Percentiles rank a stretch among this genome's conserved stretches.
phyloP scores from a whole-genome alignment of 768 basidiomycete genomes.

The Coprinopsis marcescibilis region DNA sequence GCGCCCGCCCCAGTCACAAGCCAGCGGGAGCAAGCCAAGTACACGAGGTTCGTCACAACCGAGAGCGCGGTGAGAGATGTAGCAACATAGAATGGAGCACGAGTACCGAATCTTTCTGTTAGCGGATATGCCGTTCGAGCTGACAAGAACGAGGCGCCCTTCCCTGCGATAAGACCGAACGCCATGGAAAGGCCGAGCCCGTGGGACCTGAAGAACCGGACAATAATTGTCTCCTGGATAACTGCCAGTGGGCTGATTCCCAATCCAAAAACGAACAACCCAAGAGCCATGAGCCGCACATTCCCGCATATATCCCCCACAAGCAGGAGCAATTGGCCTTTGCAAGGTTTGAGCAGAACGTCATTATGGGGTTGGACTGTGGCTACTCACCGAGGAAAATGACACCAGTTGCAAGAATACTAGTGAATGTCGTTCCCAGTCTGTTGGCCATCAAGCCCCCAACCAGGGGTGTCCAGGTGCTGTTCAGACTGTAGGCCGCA shows the following conservation, averaged over 20 bases:
- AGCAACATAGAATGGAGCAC: conserved; percentile 71
- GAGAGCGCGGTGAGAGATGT: conserved; percentile 60
- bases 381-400: conserved; percentile 49
- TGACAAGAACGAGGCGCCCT: conserved; percentile 70
- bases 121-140: conserved; percentile 74
- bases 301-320: conserved; percentile 54
- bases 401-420: conserved; percentile 70
- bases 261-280: conserved; percentile 75
- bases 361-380: background rate
- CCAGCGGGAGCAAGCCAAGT: conserved; percentile 60
- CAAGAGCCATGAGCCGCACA: conserved; percentile 67
- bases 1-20: conserved; percentile 55
- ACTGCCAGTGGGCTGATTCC: conserved; percentile 79
- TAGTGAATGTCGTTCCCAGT: conserved; percentile 65
- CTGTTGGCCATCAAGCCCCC: conserved; percentile 67
- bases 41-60: conserved; percentile 62
- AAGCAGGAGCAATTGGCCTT: conserved; percentile 64
- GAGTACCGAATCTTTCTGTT: conserved; percentile 57
- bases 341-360: background rate
- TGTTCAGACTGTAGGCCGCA: conserved; percentile 71
- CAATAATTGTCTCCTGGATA: conserved; percentile 80
- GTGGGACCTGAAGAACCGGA: conserved; percentile 72
- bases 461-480: conserved; percentile 68
- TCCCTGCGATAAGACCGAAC: conserved; percentile 78
- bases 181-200: conserved; percentile 75